Evolutionary conservation across 2,329 filamentous ascomycete species (phyloP).

Genomic region (Fonsecaea pedrosoi): DNA sequence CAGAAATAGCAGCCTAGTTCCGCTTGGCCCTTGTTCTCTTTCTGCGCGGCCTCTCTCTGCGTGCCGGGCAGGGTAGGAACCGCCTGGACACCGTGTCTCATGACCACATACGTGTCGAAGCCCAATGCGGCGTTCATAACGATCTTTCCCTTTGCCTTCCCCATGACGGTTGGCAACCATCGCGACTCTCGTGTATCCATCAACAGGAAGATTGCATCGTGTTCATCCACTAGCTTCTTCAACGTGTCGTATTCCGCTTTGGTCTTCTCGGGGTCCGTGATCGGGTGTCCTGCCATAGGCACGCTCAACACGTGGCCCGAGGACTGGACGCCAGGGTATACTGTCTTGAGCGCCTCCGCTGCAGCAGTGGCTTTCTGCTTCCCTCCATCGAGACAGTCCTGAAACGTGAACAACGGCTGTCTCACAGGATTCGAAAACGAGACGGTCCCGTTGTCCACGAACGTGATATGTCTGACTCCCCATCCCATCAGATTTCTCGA

Average conservation of each 20-base stretch:
- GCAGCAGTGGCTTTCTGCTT: slow-evolving; percentile 82
- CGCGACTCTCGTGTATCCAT: slow-evolving; percentile 95
- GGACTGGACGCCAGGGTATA: slow-evolving; percentile 88
- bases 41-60: neutral
- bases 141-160: slow-evolving; percentile 88
- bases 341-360: slow-evolving; percentile 78
- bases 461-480: slow-evolving; percentile 94
- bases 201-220: slow-evolving; percentile 93
- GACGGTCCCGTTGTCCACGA: slow-evolving; percentile 90
- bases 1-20: slow-evolving; percentile 93
- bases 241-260: slow-evolving; percentile 78
- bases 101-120: slow-evolving; percentile 96
- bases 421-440: slow-evolving; percentile 97
- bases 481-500: slow-evolving; percentile 91
- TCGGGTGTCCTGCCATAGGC: slow-evolving; percentile 93
- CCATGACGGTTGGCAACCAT: slow-evolving; percentile 96
- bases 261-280: slow-evolving; percentile 73
- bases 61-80: slow-evolving; percentile 40
- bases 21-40: neutral
- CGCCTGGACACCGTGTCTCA: slow-evolving; percentile 83
- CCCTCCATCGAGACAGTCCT: slow-evolving; percentile 85
- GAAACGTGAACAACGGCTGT: slow-evolving; percentile 88
- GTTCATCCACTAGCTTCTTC: slow-evolving; percentile 75
- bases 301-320: slow-evolving; percentile 82
- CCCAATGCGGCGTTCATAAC: slow-evolving; percentile 96